Conservation (phyloP, 2,329 filamentous ascomycete species). For the Chrysosporium queenslandicum region DNA sequence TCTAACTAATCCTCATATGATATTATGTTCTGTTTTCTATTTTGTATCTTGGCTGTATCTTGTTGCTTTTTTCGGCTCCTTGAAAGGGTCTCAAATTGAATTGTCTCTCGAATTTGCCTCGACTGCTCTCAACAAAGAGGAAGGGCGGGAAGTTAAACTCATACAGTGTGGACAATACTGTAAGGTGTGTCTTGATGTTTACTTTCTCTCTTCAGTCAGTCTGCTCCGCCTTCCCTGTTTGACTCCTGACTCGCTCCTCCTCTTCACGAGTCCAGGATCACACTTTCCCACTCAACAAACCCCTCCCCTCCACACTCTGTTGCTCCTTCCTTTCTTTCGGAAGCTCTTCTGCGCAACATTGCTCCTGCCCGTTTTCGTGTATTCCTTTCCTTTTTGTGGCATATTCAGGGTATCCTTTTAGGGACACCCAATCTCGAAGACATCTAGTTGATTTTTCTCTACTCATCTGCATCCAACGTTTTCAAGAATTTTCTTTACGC, state of each 20-base stretch:
- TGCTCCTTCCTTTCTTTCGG: conserved; percentile 18
- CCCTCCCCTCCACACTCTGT: conserved; percentile 17
- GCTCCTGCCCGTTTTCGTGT: conserved; percentile 11
- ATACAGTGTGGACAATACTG: background rate
- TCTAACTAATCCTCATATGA: background rate
- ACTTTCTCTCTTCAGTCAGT: too few relatives aligned
- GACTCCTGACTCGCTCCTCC: background rate
- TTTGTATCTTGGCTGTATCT: background rate
- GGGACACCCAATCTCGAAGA: conserved; percentile 3
- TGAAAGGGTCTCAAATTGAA: background rate
- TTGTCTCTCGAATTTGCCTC: background rate
- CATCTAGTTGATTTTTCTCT: conserved; percentile 3
- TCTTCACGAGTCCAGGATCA: conserved; percentile 5
- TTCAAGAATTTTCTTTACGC: conserved; percentile 1
- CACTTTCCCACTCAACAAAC: background rate
- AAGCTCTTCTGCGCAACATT: too few relatives aligned
- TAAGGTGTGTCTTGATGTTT: too few relatives aligned
- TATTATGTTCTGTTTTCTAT: background rate
- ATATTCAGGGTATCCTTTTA: background rate
- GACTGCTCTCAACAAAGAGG: background rate
- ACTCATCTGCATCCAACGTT: background rate
- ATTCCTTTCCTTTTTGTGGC: conserved; percentile 6
- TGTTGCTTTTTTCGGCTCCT: background rate
- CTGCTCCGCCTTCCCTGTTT: background rate
- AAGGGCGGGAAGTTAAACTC: background rate